These are phyloP conservation scores for Hyaloperonospora arabidopsidis DNA, from an alignment of 352 stramenopile species.

Conservation along the genomic window DNA sequence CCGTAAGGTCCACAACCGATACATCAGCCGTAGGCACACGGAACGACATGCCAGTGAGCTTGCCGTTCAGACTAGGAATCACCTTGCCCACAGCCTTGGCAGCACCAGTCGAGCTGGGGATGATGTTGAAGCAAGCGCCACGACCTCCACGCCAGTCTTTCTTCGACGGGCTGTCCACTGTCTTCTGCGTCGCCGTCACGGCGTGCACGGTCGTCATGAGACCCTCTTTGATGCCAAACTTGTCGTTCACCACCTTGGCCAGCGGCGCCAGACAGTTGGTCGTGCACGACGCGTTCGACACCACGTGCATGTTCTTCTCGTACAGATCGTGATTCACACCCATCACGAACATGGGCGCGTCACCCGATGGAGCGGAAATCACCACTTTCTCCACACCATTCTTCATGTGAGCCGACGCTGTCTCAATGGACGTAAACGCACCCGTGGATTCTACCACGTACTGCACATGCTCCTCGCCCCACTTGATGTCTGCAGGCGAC, in stretches of 20 bases:
- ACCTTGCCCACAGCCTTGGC: constrained; percentile 99
- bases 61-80: constrained; percentile 90
- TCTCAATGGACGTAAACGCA: constrained; percentile 83
- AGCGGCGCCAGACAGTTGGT: constrained; percentile 98
- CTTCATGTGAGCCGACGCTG: constrained; percentile 87
- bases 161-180: constrained; percentile 95
- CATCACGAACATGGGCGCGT: constrained; percentile 98
- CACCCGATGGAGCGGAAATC: constrained; percentile 95
- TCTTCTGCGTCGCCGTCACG: constrained; percentile 96
- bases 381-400: constrained; percentile 95
- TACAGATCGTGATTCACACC: constrained; percentile 97
- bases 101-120: constrained; percentile 95
- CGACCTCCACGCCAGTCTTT: constrained; percentile 98
- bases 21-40: constrained; percentile 86
- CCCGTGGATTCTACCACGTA: constrained; percentile 91
- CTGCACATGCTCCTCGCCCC: constrained; percentile 84
- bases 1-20: constrained; percentile 86
- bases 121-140: constrained; percentile 97
- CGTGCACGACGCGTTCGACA: constrained; percentile 98
- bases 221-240: constrained; percentile 97
- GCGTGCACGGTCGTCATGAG: constrained; percentile 99
- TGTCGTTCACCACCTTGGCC: constrained; percentile 98
- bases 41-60: constrained; percentile 90
- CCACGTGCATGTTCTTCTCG: constrained; percentile 90
- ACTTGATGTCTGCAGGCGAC: constrained; percentile 92